phyloP scores from a whole-genome alignment of 2,329 filamentous ascomycete genomes.

The Didymella segeticola region DNA sequence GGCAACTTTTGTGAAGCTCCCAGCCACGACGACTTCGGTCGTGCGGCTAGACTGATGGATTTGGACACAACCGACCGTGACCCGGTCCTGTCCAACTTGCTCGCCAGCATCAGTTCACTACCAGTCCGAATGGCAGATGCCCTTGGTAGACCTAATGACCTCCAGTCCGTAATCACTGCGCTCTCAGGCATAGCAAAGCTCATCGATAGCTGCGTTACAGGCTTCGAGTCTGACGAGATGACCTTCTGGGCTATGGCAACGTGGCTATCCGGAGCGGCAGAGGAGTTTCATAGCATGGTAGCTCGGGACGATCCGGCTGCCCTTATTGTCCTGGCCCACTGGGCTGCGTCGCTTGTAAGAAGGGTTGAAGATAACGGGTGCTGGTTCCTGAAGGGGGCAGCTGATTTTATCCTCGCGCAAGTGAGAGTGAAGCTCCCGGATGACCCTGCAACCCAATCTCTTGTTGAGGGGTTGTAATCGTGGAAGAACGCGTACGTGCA shows the following conservation, averaged over 20 bases:
- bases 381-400: constrained; percentile 1
- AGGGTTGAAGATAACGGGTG: constrained; percentile 10
- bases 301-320: constrained; percentile 20
- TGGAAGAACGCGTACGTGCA: too few relatives aligned
- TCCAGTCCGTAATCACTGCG: background rate
- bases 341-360: constrained; percentile 26
- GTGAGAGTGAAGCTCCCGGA: background rate
- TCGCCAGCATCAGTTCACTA: background rate
- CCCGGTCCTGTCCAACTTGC: background rate
- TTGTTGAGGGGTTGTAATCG: background rate
- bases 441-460: background rate
- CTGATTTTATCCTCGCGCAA: background rate
- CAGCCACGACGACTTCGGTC: background rate
- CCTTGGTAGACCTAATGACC: background rate
- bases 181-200: background rate
- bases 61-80: background rate
- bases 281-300: constrained; percentile 30
- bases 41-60: background rate
- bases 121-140: background rate
- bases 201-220: constrained; percentile 16
- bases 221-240: constrained; percentile 20
- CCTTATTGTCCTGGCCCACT: constrained; percentile 35
- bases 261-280: constrained; percentile 30
- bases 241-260: constrained; percentile 23
- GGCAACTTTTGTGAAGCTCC: too few relatives aligned